Conservation (phyloP, 2,329 filamentous ascomycete species). For the Nemania abortiva region DNA sequence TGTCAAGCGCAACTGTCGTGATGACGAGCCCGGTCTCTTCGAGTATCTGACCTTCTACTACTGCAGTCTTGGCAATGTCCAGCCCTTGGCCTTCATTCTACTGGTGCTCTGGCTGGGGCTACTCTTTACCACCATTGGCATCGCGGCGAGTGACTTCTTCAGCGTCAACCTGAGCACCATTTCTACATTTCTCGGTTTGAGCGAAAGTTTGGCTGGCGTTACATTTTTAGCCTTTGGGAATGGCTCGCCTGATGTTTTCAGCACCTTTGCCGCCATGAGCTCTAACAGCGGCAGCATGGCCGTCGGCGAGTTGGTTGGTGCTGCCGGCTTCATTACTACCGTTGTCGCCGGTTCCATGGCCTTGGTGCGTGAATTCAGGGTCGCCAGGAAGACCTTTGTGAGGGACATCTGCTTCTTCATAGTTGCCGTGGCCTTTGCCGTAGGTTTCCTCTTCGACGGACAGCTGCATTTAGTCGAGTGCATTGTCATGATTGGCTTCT, state of each 20-base stretch:
- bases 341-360: constrained; percentile 98
- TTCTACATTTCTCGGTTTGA: constrained; percentile 87
- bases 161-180: constrained; percentile 97
- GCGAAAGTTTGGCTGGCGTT: constrained; percentile 94
- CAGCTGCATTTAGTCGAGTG: constrained; percentile 90
- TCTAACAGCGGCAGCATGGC: constrained; percentile 98
- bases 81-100: constrained; percentile 82
- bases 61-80: constrained; percentile 76
- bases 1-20: constrained; percentile 82
- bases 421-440: constrained; percentile 84
- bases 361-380: constrained; percentile 92
- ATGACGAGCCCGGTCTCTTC: constrained; percentile 90
- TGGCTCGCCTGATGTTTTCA: constrained; percentile 97
- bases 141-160: constrained; percentile 98
- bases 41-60: constrained; percentile 94
- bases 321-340: constrained; percentile 94
- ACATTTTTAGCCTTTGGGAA: constrained; percentile 98
- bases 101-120: constrained; percentile 86
- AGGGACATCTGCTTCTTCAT: constrained; percentile 95
- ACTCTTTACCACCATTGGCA: constrained; percentile 96
- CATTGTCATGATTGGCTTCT: constrained; percentile 88
- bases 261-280: constrained; percentile 97
- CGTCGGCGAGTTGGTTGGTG: constrained; percentile 93
- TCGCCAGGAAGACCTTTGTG: constrained; percentile 89
- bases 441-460: constrained; percentile 88